Evolutionary conservation across 2,329 filamentous ascomycete genomes (phyloP).

Genomic region (Fonsecaea pedrosoi): DNA sequence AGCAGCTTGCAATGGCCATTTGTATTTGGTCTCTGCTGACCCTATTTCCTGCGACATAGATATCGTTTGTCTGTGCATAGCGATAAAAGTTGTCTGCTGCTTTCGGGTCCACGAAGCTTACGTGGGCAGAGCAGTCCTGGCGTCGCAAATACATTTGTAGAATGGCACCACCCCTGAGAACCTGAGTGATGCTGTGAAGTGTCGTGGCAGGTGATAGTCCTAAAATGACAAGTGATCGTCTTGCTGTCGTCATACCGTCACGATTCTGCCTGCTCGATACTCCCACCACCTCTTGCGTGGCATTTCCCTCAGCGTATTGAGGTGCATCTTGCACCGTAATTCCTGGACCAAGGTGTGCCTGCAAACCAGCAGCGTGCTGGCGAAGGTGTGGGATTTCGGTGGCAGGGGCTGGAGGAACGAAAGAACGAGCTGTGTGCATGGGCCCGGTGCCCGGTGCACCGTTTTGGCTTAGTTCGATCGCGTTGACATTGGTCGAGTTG

Average conservation of each 20-base stretch:
- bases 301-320: neutral
- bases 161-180: conserved; percentile 72
- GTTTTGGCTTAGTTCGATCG: neutral
- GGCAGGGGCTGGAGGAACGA: neutral
- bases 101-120: conserved; percentile 72
- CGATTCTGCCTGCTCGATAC: neutral
- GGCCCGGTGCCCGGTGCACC: neutral
- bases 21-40: conserved; percentile 52
- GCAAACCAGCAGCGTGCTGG: neutral
- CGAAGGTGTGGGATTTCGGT: neutral
- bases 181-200: conserved; percentile 68
- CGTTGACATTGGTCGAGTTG: neutral
- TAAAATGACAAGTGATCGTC: conserved; percentile 67
- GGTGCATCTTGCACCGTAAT: neutral
- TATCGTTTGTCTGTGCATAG: conserved; percentile 67
- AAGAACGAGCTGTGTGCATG: neutral
- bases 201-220: conserved; percentile 69
- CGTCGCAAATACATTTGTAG: conserved; percentile 70
- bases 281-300: neutral
- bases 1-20: conserved; percentile 2
- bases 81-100: conserved; percentile 70
- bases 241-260: neutral
- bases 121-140: conserved; percentile 65
- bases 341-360: neutral
- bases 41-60: conserved; percentile 72